Percentiles rank a stretch among this genome's conserved stretches.
These are phyloP conservation scores for Ramaria sp. DNA, from an alignment of 768 basidiomycete genomes.

Conservation along the genomic window DNA sequence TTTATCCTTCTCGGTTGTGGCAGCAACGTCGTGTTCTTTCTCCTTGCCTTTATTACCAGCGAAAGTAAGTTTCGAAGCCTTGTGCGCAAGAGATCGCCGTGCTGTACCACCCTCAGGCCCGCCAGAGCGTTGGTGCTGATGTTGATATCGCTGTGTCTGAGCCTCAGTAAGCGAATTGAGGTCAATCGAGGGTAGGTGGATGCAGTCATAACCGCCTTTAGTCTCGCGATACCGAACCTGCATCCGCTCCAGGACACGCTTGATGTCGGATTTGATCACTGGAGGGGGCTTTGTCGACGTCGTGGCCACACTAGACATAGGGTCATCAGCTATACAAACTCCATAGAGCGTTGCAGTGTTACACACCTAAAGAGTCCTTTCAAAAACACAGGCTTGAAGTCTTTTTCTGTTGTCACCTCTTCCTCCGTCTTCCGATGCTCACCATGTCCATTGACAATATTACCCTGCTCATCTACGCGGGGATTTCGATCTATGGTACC, in stretches of 20 bases:
- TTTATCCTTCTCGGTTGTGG: slow-evolving; percentile 17
- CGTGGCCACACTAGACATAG: slow-evolving; percentile 65
- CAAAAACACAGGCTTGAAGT: slow-evolving; percentile 89
- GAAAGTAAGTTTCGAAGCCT: slow-evolving; percentile 73
- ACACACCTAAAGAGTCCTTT: slow-evolving; percentile 90
- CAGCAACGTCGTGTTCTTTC: slow-evolving; percentile 30
- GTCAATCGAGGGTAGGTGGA: slow-evolving; percentile 91
- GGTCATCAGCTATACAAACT: slow-evolving; percentile 3
- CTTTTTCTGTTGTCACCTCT: slow-evolving; percentile 48
- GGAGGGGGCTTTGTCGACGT: slow-evolving; percentile 84
- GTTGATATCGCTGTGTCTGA: slow-evolving; percentile 21
- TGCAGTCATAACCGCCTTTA: slow-evolving; percentile 90
- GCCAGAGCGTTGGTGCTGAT: slow-evolving; percentile 23
- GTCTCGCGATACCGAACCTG: slow-evolving; percentile 90
- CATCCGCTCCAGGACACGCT: slow-evolving; percentile 83
- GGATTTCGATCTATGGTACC: slow-evolving; percentile 9
- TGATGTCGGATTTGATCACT: slow-evolving; percentile 75
- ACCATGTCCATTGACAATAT: slow-evolving; percentile 20
- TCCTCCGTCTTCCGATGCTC: slow-evolving; percentile 31
- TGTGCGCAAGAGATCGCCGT: slow-evolving; percentile 52
- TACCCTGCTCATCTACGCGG: slow-evolving; percentile 33
- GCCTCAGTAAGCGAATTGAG: slow-evolving; percentile 54
- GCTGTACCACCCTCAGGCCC: slow-evolving; percentile 35
- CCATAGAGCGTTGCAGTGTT: slow-evolving; percentile 5
- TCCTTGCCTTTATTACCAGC: slow-evolving; percentile 33